Conservation (phyloP, 1,284 basidiomycete species). For the Apiotrichum gamsii region DNA sequence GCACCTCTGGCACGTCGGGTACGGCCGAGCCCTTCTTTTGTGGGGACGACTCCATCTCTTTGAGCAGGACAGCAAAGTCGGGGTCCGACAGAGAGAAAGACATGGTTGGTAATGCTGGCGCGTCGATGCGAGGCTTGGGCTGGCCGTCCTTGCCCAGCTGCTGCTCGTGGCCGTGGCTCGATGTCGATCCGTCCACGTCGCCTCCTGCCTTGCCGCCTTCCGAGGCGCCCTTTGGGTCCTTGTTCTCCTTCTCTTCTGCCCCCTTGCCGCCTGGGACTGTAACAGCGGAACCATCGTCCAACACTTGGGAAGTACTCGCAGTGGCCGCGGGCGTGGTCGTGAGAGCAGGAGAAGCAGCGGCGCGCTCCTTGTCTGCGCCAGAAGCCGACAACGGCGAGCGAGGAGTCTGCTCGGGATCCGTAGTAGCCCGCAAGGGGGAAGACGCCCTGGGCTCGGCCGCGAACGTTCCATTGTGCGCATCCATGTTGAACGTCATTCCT, state of each 20-base stretch:
- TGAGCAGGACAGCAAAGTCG: constrained; percentile 46
- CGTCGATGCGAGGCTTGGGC: constrained; percentile 32
- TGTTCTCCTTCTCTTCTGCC: too few species aligned
- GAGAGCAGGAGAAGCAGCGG: too few species aligned
- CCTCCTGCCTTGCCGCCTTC: neutral
- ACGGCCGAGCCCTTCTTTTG: neutral
- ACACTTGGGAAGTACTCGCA: too few species aligned
- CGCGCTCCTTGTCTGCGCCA: too few species aligned
- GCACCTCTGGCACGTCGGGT: neutral
- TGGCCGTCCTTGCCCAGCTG: neutral
- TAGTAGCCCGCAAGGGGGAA: constrained; percentile 37
- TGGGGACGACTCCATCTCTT: constrained; percentile 26
- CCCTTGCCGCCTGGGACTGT: neutral
- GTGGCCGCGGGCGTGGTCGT: too few species aligned
- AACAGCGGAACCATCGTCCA: too few species aligned
- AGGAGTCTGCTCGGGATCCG: too few species aligned
- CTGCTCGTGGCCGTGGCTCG: neutral
- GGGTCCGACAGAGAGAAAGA: constrained; percentile 47
- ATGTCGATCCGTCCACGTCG: neutral
- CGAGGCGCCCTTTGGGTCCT: too few species aligned
- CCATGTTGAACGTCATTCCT: constrained; percentile 42
- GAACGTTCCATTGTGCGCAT: constrained; percentile 33
- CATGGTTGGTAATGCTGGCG: constrained; percentile 42
- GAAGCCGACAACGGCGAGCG: too few species aligned
- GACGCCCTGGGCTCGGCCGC: constrained; percentile 37